phyloP scores from a whole-genome alignment of 164 flowering plant species.

The Echeveria elegans region DNA sequence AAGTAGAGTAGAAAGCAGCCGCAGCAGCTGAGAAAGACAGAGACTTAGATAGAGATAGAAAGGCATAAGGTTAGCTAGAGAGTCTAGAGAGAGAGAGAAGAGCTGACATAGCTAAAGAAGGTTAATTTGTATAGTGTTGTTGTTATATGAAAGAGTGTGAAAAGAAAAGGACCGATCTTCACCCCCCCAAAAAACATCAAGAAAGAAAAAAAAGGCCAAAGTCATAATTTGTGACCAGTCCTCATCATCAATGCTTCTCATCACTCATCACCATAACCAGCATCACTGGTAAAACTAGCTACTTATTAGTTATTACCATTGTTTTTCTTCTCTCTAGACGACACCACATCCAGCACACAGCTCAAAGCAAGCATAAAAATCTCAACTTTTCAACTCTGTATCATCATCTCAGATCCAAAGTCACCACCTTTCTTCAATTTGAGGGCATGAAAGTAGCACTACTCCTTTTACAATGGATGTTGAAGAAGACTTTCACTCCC shows the following conservation, averaged over 20 bases:
- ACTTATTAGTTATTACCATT: neutral
- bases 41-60: neutral
- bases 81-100: neutral
- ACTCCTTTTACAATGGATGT: slow-evolving; percentile 46
- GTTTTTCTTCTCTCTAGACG: neutral
- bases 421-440: neutral
- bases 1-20: neutral
- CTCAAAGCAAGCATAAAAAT: neutral
- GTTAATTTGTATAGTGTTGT: neutral
- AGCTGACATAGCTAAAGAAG: neutral
- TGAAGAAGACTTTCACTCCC: slow-evolving; percentile 45
- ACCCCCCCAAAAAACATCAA: neutral
- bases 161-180: slow-evolving; percentile 5
- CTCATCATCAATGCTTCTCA: slow-evolving; percentile 8
- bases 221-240: neutral
- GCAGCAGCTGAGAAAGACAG: slow-evolving; percentile 8
- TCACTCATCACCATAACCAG: neutral
- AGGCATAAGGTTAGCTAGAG: neutral
- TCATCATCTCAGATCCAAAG: neutral
- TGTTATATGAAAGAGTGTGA: slow-evolving; percentile 1
- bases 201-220: neutral
- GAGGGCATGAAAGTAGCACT: slow-evolving; percentile 51
- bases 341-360: too few species aligned
- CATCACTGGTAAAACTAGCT: neutral
- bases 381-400: neutral